These are phyloP conservation scores for Cochlearia excelsa DNA, from an alignment of 345 rosid species.

Conservation along the genomic window DNA sequence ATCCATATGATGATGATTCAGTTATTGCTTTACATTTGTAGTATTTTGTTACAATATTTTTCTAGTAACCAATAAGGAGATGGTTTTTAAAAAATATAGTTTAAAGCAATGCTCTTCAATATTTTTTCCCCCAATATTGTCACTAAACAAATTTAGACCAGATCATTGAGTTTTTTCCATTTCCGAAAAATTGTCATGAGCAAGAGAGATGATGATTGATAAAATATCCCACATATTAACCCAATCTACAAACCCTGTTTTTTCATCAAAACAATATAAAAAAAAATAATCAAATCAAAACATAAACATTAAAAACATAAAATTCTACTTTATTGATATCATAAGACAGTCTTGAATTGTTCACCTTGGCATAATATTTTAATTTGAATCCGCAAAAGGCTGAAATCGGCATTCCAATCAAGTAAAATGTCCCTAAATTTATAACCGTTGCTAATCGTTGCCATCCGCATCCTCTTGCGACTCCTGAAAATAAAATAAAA, in stretches of 20 bases:
- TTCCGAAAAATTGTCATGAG: slow-evolving; percentile 44
- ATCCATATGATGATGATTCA: no score
- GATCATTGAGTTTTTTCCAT: slow-evolving; percentile 42
- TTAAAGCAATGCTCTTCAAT: no score
- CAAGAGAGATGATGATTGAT: slow-evolving; percentile 45
- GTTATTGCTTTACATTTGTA: no score
- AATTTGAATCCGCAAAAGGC: slow-evolving; percentile 52
- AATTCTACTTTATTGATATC: background rate
- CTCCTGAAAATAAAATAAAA: slow-evolving; percentile 37
- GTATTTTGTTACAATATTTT: no score
- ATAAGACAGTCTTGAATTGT: background rate
- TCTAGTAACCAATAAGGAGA: no score
- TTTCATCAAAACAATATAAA: background rate
- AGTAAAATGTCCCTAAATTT: slow-evolving; percentile 55
- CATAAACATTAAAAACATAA: background rate
- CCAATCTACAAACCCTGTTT: slow-evolving; percentile 77
- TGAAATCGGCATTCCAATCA: slow-evolving; percentile 52
- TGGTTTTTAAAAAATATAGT: no score
- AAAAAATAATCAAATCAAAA: slow-evolving; percentile 5
- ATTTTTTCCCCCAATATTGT: no score
- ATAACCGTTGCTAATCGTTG: slow-evolving; percentile 51
- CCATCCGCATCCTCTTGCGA: slow-evolving; percentile 80
- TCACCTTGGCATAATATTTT: slow-evolving; percentile 50
- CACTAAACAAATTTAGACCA: slow-evolving; percentile 1
- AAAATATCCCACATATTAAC: slow-evolving; percentile 54